Base-by-base conservation (phyloP, 2,329 filamentous ascomycete species). In the Ophiostoma sp. region DNA sequence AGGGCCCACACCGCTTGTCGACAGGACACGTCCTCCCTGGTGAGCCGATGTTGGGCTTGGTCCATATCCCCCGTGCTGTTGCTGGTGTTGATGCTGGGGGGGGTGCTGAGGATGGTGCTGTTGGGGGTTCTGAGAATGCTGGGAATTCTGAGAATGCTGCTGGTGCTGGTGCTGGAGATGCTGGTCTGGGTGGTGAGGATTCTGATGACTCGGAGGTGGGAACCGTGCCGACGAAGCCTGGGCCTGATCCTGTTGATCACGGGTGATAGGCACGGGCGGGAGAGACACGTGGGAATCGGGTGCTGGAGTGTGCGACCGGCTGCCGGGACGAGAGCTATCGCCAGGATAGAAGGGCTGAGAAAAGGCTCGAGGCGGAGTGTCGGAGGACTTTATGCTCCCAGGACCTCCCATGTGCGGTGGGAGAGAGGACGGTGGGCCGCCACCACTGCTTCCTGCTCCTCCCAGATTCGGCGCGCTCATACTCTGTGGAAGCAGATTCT, bases 341-440 rank as follows among this genome's bases (percentile, higher is more conserved):
- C 67, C 38, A 0, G 65, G 9, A 36, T 68, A 73, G 16, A 67
- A 60, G 11, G 72, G 70, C 52, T 74, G 72, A 0, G 71, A 70
- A 66, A 70, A 72, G 11, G 72, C 69, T 7, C 73, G 71, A 36
- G 71, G 70, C 7, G 73, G 68, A 47, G 71, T 70, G 27, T 71
- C 67, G 9, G 62, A 44, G 6, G 64, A 12, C 36, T 42, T 44
- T 27, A 45, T 68, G 7, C 40, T 14, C 16, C 49, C 49, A 47
- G 42, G 67, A 62, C 60, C 65, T 9, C 49, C 14, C 36, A 45
- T 27, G 18, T 69, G 68, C 11, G 14, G 52, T n/a, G 66, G 63
- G 9, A 67, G 36, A 52, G 67, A 69, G 2, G 68, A 42, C 12
- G 49, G 55, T 14, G 27, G 9, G 14, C 38, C 38, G 6, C 16